A percentile compares a stretch with the other conserved stretches of the same genome.
These are phyloP conservation scores for Zygnema circumcarinatum DNA, from an alignment of 139 green algal species.

Conservation along the genomic window DNA sequence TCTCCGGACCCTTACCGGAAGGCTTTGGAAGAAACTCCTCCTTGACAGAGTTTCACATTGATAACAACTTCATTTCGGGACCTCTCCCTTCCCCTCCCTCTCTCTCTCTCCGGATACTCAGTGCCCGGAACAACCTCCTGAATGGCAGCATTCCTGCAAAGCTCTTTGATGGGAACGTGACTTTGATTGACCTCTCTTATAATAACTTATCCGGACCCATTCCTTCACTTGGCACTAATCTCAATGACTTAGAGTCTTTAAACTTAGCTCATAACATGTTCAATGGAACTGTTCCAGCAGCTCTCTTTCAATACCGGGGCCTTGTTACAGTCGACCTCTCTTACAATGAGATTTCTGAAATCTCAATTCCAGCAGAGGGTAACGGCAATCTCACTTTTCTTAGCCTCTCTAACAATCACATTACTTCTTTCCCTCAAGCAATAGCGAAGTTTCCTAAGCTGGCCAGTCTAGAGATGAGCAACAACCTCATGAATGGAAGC, in stretches of 20 bases:
- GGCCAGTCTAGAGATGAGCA: neutral
- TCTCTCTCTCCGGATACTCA: neutral
- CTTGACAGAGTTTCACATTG: neutral
- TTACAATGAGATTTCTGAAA: neutral
- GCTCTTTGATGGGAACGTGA: neutral
- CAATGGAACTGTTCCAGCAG: neutral
- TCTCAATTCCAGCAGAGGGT: neutral
- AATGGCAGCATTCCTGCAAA: neutral
- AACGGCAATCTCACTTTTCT: neutral
- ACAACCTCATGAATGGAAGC: neutral
- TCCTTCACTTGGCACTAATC: neutral
- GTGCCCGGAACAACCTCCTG: neutral
- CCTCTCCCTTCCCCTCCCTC: neutral
- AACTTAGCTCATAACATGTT: conserved; percentile 1
- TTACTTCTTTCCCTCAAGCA: neutral
- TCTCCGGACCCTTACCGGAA: neutral
- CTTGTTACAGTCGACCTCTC: neutral
- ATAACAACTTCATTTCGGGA: neutral
- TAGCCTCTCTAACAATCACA: neutral
- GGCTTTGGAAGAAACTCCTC: neutral
- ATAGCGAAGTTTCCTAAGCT: neutral
- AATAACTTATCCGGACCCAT: conserved; percentile 25
- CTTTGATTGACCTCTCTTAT: conserved; percentile 6
- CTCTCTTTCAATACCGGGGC: neutral
- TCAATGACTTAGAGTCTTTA: neutral